Conservation (phyloP, 306 rosid species). For the Albizia julibrissin region DNA sequence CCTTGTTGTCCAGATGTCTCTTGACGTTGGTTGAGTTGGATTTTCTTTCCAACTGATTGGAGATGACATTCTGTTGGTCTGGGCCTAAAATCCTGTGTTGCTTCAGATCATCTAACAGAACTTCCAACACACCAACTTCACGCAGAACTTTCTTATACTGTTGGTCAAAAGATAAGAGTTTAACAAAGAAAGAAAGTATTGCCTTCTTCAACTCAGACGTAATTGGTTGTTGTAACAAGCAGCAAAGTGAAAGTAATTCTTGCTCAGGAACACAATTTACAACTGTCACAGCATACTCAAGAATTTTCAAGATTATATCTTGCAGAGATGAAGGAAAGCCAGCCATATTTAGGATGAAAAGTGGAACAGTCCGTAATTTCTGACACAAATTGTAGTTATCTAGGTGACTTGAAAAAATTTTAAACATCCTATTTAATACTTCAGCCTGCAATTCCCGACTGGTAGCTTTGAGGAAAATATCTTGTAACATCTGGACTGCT, state of each 20-base stretch:
- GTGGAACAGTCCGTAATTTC: conserved; percentile 93
- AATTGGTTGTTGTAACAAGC: conserved; percentile 96
- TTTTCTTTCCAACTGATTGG: conserved; percentile 59
- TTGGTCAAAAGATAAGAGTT: conserved; percentile 96
- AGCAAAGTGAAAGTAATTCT: conserved; percentile 98
- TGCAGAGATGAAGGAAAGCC: conserved; percentile 83
- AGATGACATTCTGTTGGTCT: conserved; percentile 56
- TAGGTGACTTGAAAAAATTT: conserved; percentile 91
- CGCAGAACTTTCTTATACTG: conserved; percentile 96
- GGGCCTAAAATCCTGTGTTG: conserved; percentile 76
- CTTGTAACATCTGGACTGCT: conserved; percentile 99
- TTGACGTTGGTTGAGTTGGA: conserved; percentile 70
- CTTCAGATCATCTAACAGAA: conserved; percentile 91
- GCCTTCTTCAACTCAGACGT: conserved; percentile 83
- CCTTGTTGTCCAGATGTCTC: conserved; percentile 75
- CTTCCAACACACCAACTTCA: conserved; percentile 99
- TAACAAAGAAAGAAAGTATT: conserved; percentile 89
- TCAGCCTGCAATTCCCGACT: conserved; percentile 89
- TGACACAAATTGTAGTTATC: conserved; percentile 96
- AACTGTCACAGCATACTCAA: conserved; percentile 98
- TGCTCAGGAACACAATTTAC: conserved; percentile 99
- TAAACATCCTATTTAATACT: conserved; percentile 94
- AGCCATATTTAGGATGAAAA: conserved; percentile 93
- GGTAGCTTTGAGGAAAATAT: conserved; percentile 83
- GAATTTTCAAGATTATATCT: conserved; percentile 94